These are phyloP conservation scores for Tolypocladium tundrense DNA, from an alignment of 2,329 filamentous ascomycete genomes.

Conservation along the genomic window DNA sequence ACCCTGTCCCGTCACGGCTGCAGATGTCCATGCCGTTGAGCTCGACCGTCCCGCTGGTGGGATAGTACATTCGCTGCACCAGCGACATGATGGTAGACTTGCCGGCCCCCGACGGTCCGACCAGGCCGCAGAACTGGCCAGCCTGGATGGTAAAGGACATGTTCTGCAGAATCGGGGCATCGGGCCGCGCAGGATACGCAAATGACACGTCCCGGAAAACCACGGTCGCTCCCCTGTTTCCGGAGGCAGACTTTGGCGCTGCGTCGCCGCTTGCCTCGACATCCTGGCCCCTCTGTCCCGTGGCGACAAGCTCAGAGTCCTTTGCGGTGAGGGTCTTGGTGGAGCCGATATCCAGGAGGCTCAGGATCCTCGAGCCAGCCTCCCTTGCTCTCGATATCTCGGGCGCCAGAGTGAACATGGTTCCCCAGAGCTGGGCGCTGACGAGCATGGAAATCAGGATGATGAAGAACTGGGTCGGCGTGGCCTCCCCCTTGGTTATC, in stretches of 20 bases:
- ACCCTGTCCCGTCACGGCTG: slow-evolving; percentile 27
- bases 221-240: slow-evolving; percentile 32
- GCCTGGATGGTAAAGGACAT: slow-evolving; percentile 46
- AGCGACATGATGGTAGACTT: slow-evolving; percentile 56
- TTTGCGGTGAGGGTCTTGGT: slow-evolving; percentile 11
- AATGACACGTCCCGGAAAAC: slow-evolving; percentile 52
- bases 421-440: slow-evolving; percentile 61
- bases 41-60: slow-evolving; percentile 27
- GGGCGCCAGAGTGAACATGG: slow-evolving; percentile 65
- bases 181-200: slow-evolving; percentile 53
- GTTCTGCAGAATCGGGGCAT: slow-evolving; percentile 44
- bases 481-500: slow-evolving; percentile 55
- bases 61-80: slow-evolving; percentile 39
- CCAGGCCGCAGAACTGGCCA: slow-evolving; percentile 52
- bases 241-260: slow-evolving; percentile 7
- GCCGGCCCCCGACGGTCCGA: slow-evolving; percentile 55
- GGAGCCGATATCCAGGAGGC: slow-evolving; percentile 35
- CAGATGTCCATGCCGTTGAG: slow-evolving; percentile 38
- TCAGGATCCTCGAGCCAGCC: slow-evolving; percentile 48
- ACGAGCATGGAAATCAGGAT: slow-evolving; percentile 63
- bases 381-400: slow-evolving; percentile 59
- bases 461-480: slow-evolving; percentile 62
- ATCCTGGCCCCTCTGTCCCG: slow-evolving; percentile 17
- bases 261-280: slow-evolving; percentile 26
- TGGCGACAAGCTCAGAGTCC: slow-evolving; percentile 4